These are phyloP conservation scores for Neurospora sublineolata DNA, from an alignment of 495 filamentous ascomycete species.

Conservation along the genomic window DNA sequence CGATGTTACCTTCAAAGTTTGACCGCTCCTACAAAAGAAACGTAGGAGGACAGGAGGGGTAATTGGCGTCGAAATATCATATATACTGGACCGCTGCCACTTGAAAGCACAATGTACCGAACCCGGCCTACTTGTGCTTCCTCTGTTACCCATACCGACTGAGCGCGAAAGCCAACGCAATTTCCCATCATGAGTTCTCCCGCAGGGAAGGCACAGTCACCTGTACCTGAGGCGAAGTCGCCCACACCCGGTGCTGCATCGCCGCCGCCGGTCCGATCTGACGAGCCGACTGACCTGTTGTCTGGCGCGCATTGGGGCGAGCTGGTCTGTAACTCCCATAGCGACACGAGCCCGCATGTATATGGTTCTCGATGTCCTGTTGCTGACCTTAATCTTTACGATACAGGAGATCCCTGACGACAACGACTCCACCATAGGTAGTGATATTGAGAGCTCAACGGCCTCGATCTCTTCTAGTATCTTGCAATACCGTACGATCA, in stretches of 20 bases:
- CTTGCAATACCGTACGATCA: slow-evolving; percentile 21
- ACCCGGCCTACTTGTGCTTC: not conserved
- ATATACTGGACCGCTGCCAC: not conserved
- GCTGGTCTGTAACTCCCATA: not conserved
- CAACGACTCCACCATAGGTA: slow-evolving; percentile 25
- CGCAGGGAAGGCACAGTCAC: not conserved
- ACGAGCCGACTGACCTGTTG: not conserved
- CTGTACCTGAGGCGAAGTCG: not conserved
- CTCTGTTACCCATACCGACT: not conserved
- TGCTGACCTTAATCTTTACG: not conserved
- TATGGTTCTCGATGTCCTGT: not conserved
- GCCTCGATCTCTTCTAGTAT: slow-evolving; percentile 26
- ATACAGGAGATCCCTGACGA: slow-evolving; percentile 9
- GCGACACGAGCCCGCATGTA: not conserved
- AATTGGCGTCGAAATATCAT: not conserved
- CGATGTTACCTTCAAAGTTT: not conserved
- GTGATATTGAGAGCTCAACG: slow-evolving; percentile 14
- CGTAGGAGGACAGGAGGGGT: not conserved
- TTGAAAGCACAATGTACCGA: not conserved
- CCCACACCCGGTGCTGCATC: not conserved
- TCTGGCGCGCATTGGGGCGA: not conserved
- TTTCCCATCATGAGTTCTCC: not conserved
- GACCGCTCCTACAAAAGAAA: not conserved
- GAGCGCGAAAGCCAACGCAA: not conserved
- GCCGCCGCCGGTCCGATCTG: not conserved